Conservation (phyloP, 208 protist species). For the Leishmania lainsoni region DNA sequence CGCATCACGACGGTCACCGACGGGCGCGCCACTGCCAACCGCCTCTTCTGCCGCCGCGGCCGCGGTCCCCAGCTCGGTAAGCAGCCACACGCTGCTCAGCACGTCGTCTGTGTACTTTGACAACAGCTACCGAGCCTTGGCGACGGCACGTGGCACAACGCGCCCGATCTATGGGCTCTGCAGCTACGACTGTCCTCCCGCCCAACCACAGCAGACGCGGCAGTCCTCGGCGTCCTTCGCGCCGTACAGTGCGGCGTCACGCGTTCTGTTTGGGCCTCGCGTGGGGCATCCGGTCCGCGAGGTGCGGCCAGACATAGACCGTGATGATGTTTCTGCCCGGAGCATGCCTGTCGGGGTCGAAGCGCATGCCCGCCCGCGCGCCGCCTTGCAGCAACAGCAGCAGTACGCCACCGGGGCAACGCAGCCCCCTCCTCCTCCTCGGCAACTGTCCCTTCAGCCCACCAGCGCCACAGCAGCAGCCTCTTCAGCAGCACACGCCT, state of each 20-base stretch:
- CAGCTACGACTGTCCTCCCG: neutral
- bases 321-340: too few species aligned
- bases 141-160: neutral
- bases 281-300: neutral
- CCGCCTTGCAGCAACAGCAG: constrained; percentile 1
- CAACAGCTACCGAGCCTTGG: neutral
- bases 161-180: neutral
- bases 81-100: constrained; percentile 18
- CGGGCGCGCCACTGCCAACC: neutral
- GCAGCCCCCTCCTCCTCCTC: neutral
- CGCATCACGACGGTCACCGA: neutral
- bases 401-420: neutral
- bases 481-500: constrained; percentile 6
- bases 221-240: neutral
- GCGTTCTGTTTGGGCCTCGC: constrained; percentile 1
- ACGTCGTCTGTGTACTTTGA: constrained; percentile 35
- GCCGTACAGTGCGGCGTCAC: constrained; percentile 5
- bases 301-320: neutral
- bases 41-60: constrained; percentile 6
- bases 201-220: neutral
- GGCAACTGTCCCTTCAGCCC: neutral
- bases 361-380: neutral
- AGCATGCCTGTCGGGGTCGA: neutral
- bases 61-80: neutral
- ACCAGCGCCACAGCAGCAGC: neutral